Percentiles rank a stretch among this genome's conserved stretches.
phyloP scores from a whole-genome alignment of 129 eudicot species.

The Chrysanthemum seticuspe region DNA sequence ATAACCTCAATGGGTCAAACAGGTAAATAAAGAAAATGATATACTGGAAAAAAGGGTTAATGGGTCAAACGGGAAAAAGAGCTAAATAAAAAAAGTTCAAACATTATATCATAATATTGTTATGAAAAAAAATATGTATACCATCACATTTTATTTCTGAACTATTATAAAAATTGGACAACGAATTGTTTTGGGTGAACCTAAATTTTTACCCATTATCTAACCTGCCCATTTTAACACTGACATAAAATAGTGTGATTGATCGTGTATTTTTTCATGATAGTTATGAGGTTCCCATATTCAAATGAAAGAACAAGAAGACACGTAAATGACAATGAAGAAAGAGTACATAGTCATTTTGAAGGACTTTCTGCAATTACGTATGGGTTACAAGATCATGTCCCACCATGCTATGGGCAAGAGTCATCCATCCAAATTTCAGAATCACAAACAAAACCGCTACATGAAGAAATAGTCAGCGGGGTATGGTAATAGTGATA shows the following conservation, averaged over 20 bases:
- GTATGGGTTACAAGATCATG: conserved; percentile 20
- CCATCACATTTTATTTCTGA: too few species aligned
- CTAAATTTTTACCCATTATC: too few species aligned
- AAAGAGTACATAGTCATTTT: conserved; percentile 9
- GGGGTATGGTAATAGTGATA: neutral
- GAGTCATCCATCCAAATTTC: too few species aligned
- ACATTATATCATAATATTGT: neutral
- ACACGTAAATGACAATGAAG: conserved; percentile 6
- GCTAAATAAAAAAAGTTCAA: neutral
- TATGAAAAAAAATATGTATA: too few species aligned
- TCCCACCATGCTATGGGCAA: neutral
- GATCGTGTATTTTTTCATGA: neutral
- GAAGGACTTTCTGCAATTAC: conserved; percentile 15
- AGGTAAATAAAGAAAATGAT: too few species aligned
- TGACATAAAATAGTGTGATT: neutral
- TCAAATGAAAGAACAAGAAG: conserved; percentile 7
- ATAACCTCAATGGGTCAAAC: too few species aligned
- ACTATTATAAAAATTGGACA: too few species aligned
- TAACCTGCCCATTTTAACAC: too few species aligned
- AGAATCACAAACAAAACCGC: conserved; percentile 3
- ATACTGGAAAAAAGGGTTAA: too few species aligned
- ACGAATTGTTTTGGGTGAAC: too few species aligned
- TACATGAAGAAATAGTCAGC: conserved; percentile 1
- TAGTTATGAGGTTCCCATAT: conserved; percentile 8
- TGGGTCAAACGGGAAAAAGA: too few species aligned